Conservation (phyloP, 1,284 basidiomycete genomes). For the Pyrrhoderma lamaoense region DNA sequence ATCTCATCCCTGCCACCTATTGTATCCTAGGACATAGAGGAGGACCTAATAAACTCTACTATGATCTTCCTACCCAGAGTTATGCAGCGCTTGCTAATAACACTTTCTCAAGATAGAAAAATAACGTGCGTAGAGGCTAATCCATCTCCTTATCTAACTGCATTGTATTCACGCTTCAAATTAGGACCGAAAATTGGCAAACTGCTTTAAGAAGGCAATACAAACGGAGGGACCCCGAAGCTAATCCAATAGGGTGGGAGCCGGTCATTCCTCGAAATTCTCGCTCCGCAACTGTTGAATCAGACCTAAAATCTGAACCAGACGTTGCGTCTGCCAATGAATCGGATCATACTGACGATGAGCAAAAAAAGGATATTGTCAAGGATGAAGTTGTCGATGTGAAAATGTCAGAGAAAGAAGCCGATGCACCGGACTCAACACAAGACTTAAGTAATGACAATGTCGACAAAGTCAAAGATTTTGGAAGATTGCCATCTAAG, state of each 20-base stretch:
- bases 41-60: slow-evolving; percentile 58
- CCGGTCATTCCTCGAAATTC: slow-evolving; percentile 27
- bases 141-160: not conserved
- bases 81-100: slow-evolving; percentile 64
- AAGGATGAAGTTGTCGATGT: slow-evolving; percentile 1
- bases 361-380: not conserved
- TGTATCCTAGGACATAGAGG: slow-evolving; percentile 58
- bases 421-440: not conserved
- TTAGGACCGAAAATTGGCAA: slow-evolving; percentile 71
- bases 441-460: not conserved
- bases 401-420: not conserved
- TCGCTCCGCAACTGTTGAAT: slow-evolving; percentile 23
- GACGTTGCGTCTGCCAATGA: slow-evolving; percentile 15
- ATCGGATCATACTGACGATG: slow-evolving; percentile 10
- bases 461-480: slow-evolving; percentile 6
- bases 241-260: slow-evolving; percentile 63
- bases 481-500: not conserved
- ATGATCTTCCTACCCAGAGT: slow-evolving; percentile 58
- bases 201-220: slow-evolving; percentile 64
- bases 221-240: slow-evolving; percentile 55
- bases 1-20: slow-evolving; percentile 15
- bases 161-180: slow-evolving; percentile 9
- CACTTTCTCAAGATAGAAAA: slow-evolving; percentile 74
- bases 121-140: slow-evolving; percentile 47
- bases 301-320: slow-evolving; percentile 21